Evolutionary conservation across 163 green algal genomes (phyloP).

Genomic region (Volvox carteri): DNA sequence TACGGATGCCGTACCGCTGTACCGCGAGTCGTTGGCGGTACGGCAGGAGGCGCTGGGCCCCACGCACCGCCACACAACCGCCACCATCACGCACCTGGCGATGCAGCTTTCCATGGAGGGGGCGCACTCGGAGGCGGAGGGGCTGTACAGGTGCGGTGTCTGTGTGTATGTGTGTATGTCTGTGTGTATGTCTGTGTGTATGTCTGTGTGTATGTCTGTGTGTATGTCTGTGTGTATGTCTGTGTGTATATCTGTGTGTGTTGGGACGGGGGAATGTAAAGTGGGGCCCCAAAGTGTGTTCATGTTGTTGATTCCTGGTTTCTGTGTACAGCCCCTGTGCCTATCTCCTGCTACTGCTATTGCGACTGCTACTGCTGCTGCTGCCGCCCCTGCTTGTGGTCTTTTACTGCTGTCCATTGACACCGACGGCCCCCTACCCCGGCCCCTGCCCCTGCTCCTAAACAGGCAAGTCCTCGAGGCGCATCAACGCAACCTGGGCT

Average conservation of each 20-base stretch:
- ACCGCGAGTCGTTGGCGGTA: conserved; percentile 10
- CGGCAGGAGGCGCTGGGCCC: neutral
- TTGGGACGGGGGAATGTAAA: no score
- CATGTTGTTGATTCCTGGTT: no score
- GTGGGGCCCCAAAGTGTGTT: no score
- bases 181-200: neutral
- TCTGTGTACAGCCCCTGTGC: no score
- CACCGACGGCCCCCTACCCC: neutral
- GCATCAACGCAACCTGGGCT: neutral
- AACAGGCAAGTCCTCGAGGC: conserved; percentile 17
- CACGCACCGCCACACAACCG: neutral
- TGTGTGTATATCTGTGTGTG: no score
- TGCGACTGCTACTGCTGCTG: no score
- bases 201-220: neutral
- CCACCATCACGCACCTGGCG: conserved; percentile 26
- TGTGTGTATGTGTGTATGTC: neutral
- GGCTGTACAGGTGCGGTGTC: conserved; percentile 12
- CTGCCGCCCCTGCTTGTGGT: no score
- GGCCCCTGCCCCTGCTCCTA: neutral
- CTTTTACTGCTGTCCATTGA: no score
- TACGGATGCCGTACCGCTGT: conserved; percentile 1
- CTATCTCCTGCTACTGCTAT: no score
- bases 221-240: no score
- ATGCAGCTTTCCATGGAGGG: conserved; percentile 25
- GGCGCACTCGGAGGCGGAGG: conserved; percentile 2